Percentiles rank a stretch among this genome's conserved stretches.
Conservation (phyloP, 495 filamentous ascomycete species). For the Astrothelium subdiscretum region DNA sequence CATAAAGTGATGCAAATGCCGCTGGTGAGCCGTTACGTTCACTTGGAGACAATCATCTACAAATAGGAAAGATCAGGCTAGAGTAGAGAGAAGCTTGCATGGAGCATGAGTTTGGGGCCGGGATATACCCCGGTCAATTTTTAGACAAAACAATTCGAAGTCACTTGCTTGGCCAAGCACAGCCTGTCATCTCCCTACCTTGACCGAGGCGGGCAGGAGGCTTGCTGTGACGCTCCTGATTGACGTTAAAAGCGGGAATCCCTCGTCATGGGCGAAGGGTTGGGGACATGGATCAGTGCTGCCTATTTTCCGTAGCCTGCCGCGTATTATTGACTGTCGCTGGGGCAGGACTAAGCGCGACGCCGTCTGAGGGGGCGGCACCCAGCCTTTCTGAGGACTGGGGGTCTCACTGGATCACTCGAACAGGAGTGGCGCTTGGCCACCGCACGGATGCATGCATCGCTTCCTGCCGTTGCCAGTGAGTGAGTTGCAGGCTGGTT, state of each 20-base stretch:
- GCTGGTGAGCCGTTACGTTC: background rate
- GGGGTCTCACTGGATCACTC: background rate
- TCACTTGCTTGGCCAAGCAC: background rate
- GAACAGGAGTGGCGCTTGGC: background rate
- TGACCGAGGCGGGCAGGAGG: background rate
- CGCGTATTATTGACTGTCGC: background rate
- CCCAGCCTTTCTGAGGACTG: background rate
- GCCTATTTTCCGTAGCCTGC: background rate
- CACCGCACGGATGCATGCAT: conserved; percentile 1
- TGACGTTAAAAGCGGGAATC: background rate
- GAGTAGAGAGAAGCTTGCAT: background rate
- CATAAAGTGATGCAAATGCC: conserved; percentile 1
- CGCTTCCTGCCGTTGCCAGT: conserved; percentile 1
- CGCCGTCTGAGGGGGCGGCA: background rate
- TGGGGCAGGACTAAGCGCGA: background rate
- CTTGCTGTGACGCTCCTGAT: background rate
- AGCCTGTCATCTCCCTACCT: background rate
- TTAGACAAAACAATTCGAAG: background rate
- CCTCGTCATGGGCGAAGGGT: background rate
- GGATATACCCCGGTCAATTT: background rate
- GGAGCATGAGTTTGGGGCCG: conserved; percentile 1
- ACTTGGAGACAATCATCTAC: background rate
- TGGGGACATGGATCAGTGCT: background rate
- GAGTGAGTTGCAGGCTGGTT: background rate
- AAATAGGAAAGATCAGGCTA: conserved; percentile 6